phyloP scores from a whole-genome alignment of 169 alveolate genomes.

The Plasmodium gonderi region DNA sequence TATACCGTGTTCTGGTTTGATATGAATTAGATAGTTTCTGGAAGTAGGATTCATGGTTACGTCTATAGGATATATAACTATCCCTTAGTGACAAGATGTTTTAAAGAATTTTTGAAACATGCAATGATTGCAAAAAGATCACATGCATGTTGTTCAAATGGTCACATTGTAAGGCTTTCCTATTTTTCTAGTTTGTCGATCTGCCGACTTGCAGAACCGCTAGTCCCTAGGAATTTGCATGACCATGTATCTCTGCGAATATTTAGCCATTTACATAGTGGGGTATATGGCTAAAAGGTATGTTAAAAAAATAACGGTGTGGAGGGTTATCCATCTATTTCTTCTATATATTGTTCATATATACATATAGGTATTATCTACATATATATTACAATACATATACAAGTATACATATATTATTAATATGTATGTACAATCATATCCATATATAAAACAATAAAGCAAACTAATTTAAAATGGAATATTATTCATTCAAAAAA shows the following conservation, averaged over 20 bases:
- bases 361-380: not conserved
- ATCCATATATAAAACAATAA: not conserved
- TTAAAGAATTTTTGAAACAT: too few relatives aligned
- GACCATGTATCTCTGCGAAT: not conserved
- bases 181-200: not conserved
- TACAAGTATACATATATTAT: too few relatives aligned
- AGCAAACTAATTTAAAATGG: not conserved
- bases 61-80: too few relatives aligned
- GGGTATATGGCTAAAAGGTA: not conserved
- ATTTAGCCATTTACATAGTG: not conserved
- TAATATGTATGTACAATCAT: too few relatives aligned
- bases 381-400: not conserved
- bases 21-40: not conserved
- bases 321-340: not conserved
- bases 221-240: not conserved
- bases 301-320: not conserved
- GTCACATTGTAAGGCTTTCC: not conserved
- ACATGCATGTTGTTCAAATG: not conserved
- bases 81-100: too few relatives aligned
- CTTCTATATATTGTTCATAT: not conserved
- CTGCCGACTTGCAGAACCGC: not conserved
- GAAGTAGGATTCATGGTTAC: too few relatives aligned
- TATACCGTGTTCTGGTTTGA: not conserved
- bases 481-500: not conserved
- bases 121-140: not conserved